These are phyloP conservation scores for Aspergillus japonicus DNA, from an alignment of 2,329 filamentous ascomycete genomes.

Conservation along the genomic window DNA sequence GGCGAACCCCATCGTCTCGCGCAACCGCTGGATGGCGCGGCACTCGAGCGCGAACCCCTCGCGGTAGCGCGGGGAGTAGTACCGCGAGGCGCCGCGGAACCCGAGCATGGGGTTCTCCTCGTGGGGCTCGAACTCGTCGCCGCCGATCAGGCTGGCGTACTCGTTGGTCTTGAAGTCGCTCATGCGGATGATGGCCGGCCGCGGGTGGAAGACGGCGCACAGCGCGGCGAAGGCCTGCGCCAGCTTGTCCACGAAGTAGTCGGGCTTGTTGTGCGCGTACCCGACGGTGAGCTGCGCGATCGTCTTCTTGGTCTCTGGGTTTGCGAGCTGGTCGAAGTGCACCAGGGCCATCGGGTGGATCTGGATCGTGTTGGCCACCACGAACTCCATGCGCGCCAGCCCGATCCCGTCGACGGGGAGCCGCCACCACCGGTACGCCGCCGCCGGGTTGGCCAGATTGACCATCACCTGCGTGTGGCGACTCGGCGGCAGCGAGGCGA, in stretches of 20 bases:
- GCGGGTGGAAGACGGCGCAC: slow-evolving; percentile 40
- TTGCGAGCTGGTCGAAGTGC: slow-evolving; percentile 33
- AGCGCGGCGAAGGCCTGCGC: slow-evolving; percentile 38
- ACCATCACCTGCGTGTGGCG: slow-evolving; percentile 38
- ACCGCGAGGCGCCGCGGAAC: slow-evolving; percentile 44
- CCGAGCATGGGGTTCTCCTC: slow-evolving; percentile 46
- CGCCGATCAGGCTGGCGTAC: slow-evolving; percentile 42
- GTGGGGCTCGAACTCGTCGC: slow-evolving; percentile 39
- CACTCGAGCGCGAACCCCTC: slow-evolving; percentile 44
- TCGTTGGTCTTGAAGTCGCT: slow-evolving; percentile 47
- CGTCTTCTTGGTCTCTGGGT: slow-evolving; percentile 24
- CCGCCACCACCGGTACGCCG: slow-evolving; percentile 43
- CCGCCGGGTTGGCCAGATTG: slow-evolving; percentile 40
- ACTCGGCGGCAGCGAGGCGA: slow-evolving; percentile 22
- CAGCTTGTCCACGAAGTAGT: slow-evolving; percentile 42
- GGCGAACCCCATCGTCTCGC: slow-evolving; percentile 39
- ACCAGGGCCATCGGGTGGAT: slow-evolving; percentile 42
- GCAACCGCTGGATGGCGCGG: slow-evolving; percentile 38
- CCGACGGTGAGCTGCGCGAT: slow-evolving; percentile 31
- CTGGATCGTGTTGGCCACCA: slow-evolving; percentile 39
- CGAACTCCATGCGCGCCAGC: slow-evolving; percentile 44
- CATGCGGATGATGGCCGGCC: slow-evolving; percentile 41
- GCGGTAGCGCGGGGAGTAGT: slow-evolving; percentile 41
- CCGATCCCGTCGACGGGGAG: slow-evolving; percentile 42
- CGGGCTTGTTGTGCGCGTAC: slow-evolving; percentile 34